phyloP scores from a whole-genome alignment of 2,329 filamentous ascomycete species.

The Didymosphaeria variabile region DNA sequence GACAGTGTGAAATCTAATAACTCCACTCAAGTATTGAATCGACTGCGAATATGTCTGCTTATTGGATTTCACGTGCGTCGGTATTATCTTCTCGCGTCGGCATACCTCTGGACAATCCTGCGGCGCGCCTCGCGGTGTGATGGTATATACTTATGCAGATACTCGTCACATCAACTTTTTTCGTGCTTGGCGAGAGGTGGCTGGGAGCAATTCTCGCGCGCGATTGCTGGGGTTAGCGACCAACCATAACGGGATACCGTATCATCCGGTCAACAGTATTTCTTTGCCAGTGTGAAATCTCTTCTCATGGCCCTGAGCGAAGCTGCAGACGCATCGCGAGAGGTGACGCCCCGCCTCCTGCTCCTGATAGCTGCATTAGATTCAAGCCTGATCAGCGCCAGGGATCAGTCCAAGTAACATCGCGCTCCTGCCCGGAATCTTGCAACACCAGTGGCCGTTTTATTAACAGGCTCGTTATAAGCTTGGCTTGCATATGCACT shows the following conservation, averaged over 20 bases:
- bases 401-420: constrained; percentile 2
- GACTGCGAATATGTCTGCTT: background rate
- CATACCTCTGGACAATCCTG: background rate
- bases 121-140: constrained; percentile 12
- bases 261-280: background rate
- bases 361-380: background rate
- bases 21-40: background rate
- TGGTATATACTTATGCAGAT: constrained; percentile 6
- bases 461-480: constrained; percentile 6
- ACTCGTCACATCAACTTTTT: background rate
- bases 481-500: constrained; percentile 9
- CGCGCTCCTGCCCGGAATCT: background rate
- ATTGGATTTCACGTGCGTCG: background rate
- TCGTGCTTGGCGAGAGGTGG: constrained; percentile 9
- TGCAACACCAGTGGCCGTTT: constrained; percentile 4
- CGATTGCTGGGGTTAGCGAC: background rate
- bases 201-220: constrained; percentile 6
- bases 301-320: background rate
- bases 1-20: background rate
- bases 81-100: background rate
- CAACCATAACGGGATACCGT: background rate
- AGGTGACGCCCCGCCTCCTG: constrained; percentile 4
- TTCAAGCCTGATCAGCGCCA: background rate
- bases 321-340: background rate
- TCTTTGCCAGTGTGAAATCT: background rate